Conservation (phyloP, 306 rosid genomes). For the Acacia confusa region DNA sequence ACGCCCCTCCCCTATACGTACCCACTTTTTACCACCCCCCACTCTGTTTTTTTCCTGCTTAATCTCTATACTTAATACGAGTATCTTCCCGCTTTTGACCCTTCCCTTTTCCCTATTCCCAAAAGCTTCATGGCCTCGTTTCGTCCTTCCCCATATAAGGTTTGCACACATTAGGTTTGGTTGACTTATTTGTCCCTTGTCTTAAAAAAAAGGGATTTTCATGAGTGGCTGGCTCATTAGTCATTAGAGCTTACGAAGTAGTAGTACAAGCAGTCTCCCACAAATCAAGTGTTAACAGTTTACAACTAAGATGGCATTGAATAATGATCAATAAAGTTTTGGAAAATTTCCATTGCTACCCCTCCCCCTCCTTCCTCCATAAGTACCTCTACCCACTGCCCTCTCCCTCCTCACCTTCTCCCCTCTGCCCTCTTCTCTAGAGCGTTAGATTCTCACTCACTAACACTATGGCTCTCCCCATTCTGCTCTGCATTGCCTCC, state of each 20-base stretch:
- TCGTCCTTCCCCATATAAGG: conserved; percentile 2
- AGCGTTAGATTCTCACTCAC: neutral
- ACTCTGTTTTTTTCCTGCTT: neutral
- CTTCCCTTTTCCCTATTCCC: conserved; percentile 32
- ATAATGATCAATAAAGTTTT: conserved; percentile 15
- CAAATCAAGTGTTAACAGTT: neutral
- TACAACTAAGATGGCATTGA: neutral
- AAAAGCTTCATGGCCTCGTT: conserved; percentile 27
- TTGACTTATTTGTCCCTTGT: conserved; percentile 17
- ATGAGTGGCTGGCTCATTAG: neutral
- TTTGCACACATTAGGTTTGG: neutral
- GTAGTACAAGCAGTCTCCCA: neutral
- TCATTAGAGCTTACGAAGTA: neutral
- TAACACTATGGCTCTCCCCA: conserved; percentile 39
- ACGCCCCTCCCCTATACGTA: conserved; percentile 35
- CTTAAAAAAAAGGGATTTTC: neutral
- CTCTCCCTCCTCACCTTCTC: conserved; percentile 30
- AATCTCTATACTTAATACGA: neutral
- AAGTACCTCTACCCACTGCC: conserved; percentile 56
- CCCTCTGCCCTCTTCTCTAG: neutral
- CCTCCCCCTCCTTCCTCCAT: conserved; percentile 41
- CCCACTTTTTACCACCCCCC: neutral
- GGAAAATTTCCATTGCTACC: conserved; percentile 43
- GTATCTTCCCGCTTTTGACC: conserved; percentile 34
- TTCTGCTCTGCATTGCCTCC: conserved; percentile 37